Base-by-base conservation (phyloP, 805 yeast genomes). In the Wickerhamiella vanderwaltii region DNA sequence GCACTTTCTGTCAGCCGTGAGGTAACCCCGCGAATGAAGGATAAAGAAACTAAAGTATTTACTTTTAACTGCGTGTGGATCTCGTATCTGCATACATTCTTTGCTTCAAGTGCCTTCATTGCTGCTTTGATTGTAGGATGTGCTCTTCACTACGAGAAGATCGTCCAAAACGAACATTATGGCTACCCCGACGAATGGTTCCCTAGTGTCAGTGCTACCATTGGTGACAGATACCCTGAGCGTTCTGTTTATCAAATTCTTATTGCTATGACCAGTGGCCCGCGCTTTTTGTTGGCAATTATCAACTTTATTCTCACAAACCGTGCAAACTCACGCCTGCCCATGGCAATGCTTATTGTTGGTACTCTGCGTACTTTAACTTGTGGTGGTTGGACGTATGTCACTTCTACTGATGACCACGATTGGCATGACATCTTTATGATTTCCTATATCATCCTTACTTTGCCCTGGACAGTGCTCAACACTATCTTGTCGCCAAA, bases 161-260 rank as follows among this genome's bases (percentile, higher is more conserved):
- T 91, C 56, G 95, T 91, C 9, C 68, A 76, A 54, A 91, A 91
- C 58, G 81, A 87, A 36, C 73, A 75, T 48, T 87, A 67, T 56
- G 93, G 94, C 1, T 91, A 85, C 57, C 98, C 98, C 2, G 91
- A 87, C 46, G 98, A 91, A 60, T 91, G 98, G 97, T 88, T 91
- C 57, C 98, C 98, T 2, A 79, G 93, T 54, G 98, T 91, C 2
- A 80, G 94, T 28, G 97, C 98, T 1, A 75, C 98, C 1, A 91
- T 91, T 56, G 98, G 98, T 34, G 98, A 91, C 58, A 63, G 96
- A 46, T 91, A 86, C 58, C 98, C 98, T 0, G 98, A 91, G 62
- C 68, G 98, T 50, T 83, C 95, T 1, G 62, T 91, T 15, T 91
- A 88, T 59, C 98, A 91, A 62, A 69, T 88, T 28, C 62, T 88